Conservation (phyloP, 257 asterid species). For the Gentiana dahurica region DNA sequence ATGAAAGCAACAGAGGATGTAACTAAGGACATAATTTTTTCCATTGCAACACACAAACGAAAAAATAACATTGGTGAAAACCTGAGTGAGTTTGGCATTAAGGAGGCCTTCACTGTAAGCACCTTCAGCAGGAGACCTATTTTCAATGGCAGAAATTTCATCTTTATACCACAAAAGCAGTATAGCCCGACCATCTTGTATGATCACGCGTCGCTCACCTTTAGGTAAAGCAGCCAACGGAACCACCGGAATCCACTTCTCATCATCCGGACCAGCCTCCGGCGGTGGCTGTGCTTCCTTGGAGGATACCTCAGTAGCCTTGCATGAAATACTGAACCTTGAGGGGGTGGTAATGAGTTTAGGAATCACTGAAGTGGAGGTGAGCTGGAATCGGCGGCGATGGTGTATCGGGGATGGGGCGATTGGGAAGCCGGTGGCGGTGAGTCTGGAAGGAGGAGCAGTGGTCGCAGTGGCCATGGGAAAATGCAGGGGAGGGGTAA, state of each 20-base stretch:
- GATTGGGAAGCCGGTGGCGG: slow-evolving; percentile 29
- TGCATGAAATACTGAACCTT: slow-evolving; percentile 17
- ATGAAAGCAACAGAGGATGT: not conserved
- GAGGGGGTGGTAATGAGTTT: slow-evolving; percentile 3
- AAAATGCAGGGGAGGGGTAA: not conserved
- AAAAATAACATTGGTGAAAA: slow-evolving; percentile 5
- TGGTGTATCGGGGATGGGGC: slow-evolving; percentile 30
- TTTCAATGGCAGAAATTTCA: slow-evolving; percentile 65
- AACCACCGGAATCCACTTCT: slow-evolving; percentile 82
- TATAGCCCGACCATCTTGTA: slow-evolving; percentile 63
- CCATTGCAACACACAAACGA: not conserved
- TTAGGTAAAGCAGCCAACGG: slow-evolving; percentile 80
- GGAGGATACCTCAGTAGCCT: slow-evolving; percentile 50
- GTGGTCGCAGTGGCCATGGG: slow-evolving; percentile 18
- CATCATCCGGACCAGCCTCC: slow-evolving; percentile 11
- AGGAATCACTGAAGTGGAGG: slow-evolving; percentile 10
- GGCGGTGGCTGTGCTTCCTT: slow-evolving; percentile 24
- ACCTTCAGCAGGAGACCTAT: slow-evolving; percentile 95
- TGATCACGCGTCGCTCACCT: slow-evolving; percentile 93
- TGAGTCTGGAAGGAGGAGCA: slow-evolving; percentile 14
- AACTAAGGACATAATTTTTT: not conserved
- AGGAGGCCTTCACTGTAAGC: slow-evolving; percentile 84
- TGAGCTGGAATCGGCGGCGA: slow-evolving; percentile 10
- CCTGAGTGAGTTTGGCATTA: slow-evolving; percentile 95
- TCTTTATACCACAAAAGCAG: slow-evolving; percentile 79